phyloP scores from a whole-genome alignment of 805 yeast genomes.

The Wickerhamomyces pijperi region DNA sequence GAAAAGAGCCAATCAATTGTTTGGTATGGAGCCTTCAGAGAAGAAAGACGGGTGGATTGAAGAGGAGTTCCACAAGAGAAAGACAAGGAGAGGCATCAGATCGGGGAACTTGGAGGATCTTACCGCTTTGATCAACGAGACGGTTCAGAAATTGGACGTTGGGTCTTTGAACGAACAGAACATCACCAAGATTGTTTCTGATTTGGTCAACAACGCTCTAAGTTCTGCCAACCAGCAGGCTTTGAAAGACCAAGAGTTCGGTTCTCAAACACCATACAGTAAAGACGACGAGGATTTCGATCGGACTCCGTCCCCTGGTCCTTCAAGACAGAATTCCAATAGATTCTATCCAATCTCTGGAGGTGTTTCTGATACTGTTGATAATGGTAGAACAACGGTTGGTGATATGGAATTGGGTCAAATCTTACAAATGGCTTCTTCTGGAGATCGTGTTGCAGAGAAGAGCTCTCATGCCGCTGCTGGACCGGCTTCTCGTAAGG shows the following conservation, averaged over 20 bases:
- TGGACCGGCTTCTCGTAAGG: too few species aligned
- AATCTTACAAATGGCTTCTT: background rate
- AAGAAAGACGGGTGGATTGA: slow-evolving; percentile 63
- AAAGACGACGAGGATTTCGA: background rate
- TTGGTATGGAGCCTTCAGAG: slow-evolving; percentile 47
- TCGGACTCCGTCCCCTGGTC: background rate
- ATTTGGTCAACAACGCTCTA: slow-evolving; percentile 13
- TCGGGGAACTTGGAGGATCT: slow-evolving; percentile 22
- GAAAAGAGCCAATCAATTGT: slow-evolving; percentile 57
- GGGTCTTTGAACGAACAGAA: slow-evolving; percentile 31
- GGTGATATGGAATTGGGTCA: background rate
- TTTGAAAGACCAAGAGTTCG: background rate
- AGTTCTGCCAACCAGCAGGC: slow-evolving; percentile 1
- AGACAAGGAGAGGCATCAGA: slow-evolving; percentile 44
- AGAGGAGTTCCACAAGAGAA: slow-evolving; percentile 56
- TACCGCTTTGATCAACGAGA: slow-evolving; percentile 16
- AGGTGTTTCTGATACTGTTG: background rate
- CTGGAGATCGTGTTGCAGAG: background rate
- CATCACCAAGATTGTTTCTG: slow-evolving; percentile 15
- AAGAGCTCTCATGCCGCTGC: too few species aligned
- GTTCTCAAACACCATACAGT: background rate
- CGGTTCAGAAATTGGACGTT: slow-evolving; percentile 29
- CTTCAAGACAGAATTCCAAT: background rate
- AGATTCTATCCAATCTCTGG: background rate
- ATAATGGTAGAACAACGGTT: background rate